These are phyloP conservation scores for Nicotiana paniculata DNA, from an alignment of 257 asterid genomes.

Conservation along the genomic window DNA sequence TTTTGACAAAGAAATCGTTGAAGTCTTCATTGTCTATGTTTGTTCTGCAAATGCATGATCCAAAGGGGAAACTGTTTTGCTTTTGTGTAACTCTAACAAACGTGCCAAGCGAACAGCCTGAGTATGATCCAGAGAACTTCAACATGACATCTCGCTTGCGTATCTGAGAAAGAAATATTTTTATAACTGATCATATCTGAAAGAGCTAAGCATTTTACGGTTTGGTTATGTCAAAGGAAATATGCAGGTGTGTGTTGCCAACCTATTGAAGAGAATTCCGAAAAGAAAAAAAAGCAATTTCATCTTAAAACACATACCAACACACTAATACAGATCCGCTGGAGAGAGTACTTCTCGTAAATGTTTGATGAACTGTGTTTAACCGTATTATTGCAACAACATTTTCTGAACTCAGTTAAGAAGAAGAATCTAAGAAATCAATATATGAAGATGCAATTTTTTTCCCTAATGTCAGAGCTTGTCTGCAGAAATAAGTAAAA, in stretches of 20 bases:
- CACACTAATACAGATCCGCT: not conserved
- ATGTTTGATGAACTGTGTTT: not conserved
- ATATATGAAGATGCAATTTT: not conserved
- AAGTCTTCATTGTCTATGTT: constrained; percentile 77
- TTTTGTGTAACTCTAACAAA: constrained; percentile 55
- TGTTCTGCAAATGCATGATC: constrained; percentile 62
- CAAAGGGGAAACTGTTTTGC: constrained; percentile 73
- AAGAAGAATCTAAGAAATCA: not conserved
- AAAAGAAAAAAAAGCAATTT: not conserved
- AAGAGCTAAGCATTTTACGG: not conserved
- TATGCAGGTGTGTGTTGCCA: not conserved
- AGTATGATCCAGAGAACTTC: constrained; percentile 47
- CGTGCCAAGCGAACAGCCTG: constrained; percentile 34
- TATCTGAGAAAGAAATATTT: constrained; percentile 30
- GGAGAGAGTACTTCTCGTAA: not conserved
- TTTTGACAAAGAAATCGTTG: constrained; percentile 58
- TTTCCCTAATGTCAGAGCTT: not conserved
- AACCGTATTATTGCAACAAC: not conserved
- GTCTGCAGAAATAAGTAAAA: not conserved
- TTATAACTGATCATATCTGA: not conserved
- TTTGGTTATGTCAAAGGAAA: too few relatives aligned
- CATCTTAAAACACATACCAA: not conserved
- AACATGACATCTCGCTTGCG: constrained; percentile 76
- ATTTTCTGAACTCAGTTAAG: not conserved
- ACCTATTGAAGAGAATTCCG: not conserved